phyloP scores from a whole-genome alignment of 805 yeast genomes.

The Wickerhamomyces tratensis region DNA sequence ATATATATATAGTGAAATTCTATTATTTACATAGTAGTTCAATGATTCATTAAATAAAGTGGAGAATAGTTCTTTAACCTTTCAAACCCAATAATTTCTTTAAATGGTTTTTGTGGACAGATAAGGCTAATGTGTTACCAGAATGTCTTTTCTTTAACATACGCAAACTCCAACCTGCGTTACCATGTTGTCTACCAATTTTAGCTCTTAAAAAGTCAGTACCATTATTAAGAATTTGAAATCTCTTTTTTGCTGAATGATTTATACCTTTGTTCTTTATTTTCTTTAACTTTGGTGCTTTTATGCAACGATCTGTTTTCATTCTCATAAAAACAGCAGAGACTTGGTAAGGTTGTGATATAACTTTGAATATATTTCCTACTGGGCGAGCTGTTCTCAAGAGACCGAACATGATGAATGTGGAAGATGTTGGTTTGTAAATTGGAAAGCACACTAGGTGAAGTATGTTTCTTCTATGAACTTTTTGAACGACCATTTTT shows the following conservation, averaged over 20 bases:
- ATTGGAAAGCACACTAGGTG: too few species aligned
- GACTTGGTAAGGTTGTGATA: too few species aligned
- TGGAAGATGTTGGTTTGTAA: too few species aligned
- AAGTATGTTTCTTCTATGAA: too few species aligned
- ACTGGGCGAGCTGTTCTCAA: too few species aligned
- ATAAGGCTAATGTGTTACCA: constrained; percentile 46
- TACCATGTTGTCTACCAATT: constrained; percentile 89
- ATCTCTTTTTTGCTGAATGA: constrained; percentile 80
- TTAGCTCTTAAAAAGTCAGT: constrained; percentile 48
- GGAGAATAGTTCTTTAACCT: not conserved
- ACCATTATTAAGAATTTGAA: constrained; percentile 65
- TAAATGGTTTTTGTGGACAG: constrained; percentile 48
- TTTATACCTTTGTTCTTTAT: constrained; percentile 13
- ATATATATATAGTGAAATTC: too few species aligned
- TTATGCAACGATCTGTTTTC: too few species aligned
- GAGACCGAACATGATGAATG: too few species aligned
- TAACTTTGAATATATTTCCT: too few species aligned
- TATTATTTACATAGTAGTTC: too few species aligned
- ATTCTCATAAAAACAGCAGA: too few species aligned
- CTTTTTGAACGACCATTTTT: too few species aligned
- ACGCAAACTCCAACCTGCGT: constrained; percentile 74
- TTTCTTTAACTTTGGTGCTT: not conserved
- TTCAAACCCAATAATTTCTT: constrained; percentile 31
- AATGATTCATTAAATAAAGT: not conserved
- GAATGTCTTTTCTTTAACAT: constrained; percentile 43